A percentile compares a stretch with the other conserved stretches of the same genome.
These are phyloP conservation scores for Mycena metata DNA, from an alignment of 768 basidiomycete genomes.

Conservation along the genomic window DNA sequence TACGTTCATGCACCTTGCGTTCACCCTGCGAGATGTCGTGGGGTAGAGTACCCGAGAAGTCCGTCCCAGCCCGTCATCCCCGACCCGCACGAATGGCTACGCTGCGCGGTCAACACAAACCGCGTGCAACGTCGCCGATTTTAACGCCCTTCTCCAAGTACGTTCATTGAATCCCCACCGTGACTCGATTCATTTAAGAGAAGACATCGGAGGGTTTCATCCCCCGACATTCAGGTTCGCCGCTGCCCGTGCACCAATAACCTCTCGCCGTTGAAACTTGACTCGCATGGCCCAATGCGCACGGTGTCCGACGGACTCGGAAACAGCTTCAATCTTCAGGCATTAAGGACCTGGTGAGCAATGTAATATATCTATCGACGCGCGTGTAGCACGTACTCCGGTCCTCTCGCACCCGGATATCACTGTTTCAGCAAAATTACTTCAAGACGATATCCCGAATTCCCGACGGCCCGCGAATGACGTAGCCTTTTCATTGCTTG, in stretches of 20 bases:
- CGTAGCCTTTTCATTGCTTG: neutral
- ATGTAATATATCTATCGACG: neutral
- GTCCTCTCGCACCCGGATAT: neutral
- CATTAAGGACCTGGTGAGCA: neutral
- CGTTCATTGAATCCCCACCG: neutral
- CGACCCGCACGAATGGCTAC: neutral
- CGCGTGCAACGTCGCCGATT: neutral
- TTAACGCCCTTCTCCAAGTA: too few species aligned
- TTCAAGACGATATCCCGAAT: too few species aligned
- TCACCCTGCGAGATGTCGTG: neutral
- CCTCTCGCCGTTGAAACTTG: neutral
- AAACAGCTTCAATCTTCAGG: neutral
- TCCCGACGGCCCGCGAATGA: neutral
- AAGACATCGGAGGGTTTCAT: neutral
- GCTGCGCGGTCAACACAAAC: too few species aligned
- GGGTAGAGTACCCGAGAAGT: neutral
- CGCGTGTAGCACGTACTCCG: neutral
- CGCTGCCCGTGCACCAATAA: neutral
- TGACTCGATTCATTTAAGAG: neutral
- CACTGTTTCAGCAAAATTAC: neutral
- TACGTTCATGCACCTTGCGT: neutral
- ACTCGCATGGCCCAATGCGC: neutral
- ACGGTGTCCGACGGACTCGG: constrained; percentile 26
- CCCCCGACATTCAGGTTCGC: neutral
- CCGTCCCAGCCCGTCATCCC: neutral